Conservation (phyloP, 1,284 basidiomycete species). For the Tylopilus orsonianus region DNA sequence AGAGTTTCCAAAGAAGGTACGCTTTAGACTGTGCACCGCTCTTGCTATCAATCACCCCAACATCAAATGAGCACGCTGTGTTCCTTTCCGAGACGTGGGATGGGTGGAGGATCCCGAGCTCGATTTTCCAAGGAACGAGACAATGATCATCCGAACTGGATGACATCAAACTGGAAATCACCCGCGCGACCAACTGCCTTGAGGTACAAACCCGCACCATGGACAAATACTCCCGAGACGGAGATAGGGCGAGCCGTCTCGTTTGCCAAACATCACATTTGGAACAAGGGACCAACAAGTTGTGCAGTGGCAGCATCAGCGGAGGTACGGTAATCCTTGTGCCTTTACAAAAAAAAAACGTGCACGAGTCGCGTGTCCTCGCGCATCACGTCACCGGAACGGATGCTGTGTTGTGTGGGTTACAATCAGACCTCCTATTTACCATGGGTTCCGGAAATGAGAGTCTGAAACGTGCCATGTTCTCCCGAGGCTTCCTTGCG, state of each 20-base stretch:
- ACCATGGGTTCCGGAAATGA: constrained; percentile 37
- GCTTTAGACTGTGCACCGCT: neutral
- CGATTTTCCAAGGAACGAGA: constrained; percentile 41
- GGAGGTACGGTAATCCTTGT: constrained; percentile 42
- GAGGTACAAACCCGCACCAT: constrained; percentile 12
- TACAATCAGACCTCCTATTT: constrained; percentile 59
- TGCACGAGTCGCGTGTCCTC: constrained; percentile 37
- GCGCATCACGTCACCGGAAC: neutral
- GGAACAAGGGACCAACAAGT: constrained; percentile 52
- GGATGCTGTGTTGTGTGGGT: constrained; percentile 36
- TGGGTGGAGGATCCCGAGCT: constrained; percentile 39
- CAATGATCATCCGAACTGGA: constrained; percentile 26
- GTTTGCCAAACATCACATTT: constrained; percentile 46
- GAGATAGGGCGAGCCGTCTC: constrained; percentile 41
- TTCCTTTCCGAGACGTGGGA: constrained; percentile 36
- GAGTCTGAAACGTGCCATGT: constrained; percentile 7
- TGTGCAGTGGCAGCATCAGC: constrained; percentile 44
- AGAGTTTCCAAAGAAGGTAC: constrained; percentile 46
- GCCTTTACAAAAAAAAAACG: constrained; percentile 65
- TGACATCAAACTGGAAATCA: constrained; percentile 13
- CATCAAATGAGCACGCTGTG: constrained; percentile 37
- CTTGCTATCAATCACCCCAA: neutral
- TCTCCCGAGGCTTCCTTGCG: constrained; percentile 47
- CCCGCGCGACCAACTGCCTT: constrained; percentile 5
- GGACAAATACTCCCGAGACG: constrained; percentile 12